Evolutionary conservation across 768 basidiomycete genomes (phyloP).

Genomic region (Suillus weaverae): DNA sequence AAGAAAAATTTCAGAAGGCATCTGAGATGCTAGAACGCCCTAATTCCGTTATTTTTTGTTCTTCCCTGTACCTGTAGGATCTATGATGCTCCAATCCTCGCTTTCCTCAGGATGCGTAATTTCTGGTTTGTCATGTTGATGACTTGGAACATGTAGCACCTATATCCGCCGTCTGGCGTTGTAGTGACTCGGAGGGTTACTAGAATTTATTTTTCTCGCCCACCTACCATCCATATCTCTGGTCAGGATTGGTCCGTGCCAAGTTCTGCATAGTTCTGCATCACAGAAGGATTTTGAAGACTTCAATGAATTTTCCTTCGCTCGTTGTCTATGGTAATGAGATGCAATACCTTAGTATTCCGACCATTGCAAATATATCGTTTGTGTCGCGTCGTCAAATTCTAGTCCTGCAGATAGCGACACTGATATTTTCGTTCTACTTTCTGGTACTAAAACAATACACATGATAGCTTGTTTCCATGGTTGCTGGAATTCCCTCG

Average conservation of each 20-base stretch:
- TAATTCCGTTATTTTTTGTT: slow-evolving; percentile 92
- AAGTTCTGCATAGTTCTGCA: neutral
- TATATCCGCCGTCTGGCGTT: neutral
- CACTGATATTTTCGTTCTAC: neutral
- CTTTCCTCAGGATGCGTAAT: neutral
- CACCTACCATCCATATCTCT: neutral
- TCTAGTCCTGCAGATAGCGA: neutral
- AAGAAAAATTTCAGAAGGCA: slow-evolving; percentile 90
- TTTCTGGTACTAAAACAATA: slow-evolving; percentile 4
- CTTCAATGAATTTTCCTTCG: neutral
- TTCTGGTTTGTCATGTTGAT: neutral
- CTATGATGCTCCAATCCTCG: neutral
- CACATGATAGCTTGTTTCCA: slow-evolving; percentile 2
- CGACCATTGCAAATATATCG: neutral
- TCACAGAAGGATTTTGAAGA: neutral
- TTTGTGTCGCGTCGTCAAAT: neutral
- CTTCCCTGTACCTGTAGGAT: slow-evolving; percentile 72
- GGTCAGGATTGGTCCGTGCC: neutral
- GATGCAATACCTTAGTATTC: neutral
- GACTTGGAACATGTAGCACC: neutral
- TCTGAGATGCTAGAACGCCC: slow-evolving; percentile 92
- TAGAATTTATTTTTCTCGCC: neutral
- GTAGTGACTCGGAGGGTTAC: neutral
- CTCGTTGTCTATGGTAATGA: neutral
- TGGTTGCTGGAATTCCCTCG: neutral